Evolutionary conservation across 2,329 filamentous ascomycete species (phyloP).

Genomic region (Diaporthe sp.): DNA sequence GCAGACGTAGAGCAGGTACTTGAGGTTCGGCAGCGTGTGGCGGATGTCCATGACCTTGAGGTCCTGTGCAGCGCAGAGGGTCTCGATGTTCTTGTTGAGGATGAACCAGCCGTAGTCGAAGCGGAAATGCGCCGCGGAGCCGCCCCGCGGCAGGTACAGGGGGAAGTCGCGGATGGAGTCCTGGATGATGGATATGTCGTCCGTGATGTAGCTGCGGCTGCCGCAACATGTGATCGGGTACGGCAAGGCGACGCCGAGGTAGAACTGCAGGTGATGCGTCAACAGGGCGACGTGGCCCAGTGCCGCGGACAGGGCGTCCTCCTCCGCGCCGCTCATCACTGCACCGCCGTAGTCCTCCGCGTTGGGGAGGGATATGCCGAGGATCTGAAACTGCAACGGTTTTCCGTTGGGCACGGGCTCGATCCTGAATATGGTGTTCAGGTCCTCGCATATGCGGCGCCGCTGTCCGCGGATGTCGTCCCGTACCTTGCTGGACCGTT

Average conservation of each 20-base stretch:
- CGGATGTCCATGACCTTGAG: slow-evolving; percentile 88
- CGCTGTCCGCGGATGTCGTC: slow-evolving; percentile 85
- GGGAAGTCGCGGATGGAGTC: slow-evolving; percentile 80
- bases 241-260: slow-evolving; percentile 80
- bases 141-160: slow-evolving; percentile 73
- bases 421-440: slow-evolving; percentile 84
- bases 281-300: slow-evolving; percentile 84
- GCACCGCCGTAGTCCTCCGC: slow-evolving; percentile 71
- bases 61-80: slow-evolving; percentile 71
- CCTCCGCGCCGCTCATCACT: slow-evolving; percentile 58
- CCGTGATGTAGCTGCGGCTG: slow-evolving; percentile 80
- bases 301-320: slow-evolving; percentile 81
- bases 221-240: slow-evolving; percentile 81
- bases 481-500: slow-evolving; percentile 65
- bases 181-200: slow-evolving; percentile 73
- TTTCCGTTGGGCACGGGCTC: slow-evolving; percentile 65
- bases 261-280: slow-evolving; percentile 81
- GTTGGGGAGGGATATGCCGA: slow-evolving; percentile 82
- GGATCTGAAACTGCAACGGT: slow-evolving; percentile 85
- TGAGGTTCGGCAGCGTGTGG: slow-evolving; percentile 92
- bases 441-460: slow-evolving; percentile 86
- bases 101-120: slow-evolving; percentile 97
- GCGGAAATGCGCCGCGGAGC: slow-evolving; percentile 80
- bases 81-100: slow-evolving; percentile 95
- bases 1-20: slow-evolving; percentile 90